These are phyloP conservation scores for Aspergillus japonicus DNA, from an alignment of 2,329 filamentous ascomycete species.

Conservation along the genomic window DNA sequence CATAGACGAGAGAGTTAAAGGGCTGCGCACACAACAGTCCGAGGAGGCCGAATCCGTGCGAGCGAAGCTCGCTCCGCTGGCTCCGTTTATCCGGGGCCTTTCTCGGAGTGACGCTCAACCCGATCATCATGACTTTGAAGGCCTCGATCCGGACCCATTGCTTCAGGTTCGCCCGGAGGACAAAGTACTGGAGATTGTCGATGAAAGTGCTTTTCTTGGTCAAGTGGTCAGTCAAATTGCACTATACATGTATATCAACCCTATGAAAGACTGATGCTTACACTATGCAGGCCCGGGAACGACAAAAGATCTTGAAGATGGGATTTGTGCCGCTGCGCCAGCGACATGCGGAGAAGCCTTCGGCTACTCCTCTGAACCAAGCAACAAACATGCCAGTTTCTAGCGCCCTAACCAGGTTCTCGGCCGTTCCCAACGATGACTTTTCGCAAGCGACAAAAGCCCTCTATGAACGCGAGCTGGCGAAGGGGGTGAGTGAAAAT, in stretches of 20 bases:
- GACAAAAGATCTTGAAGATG: conserved; percentile 61
- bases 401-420: conserved; percentile 66
- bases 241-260: not conserved
- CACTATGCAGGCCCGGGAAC: conserved; percentile 49
- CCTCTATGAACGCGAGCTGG: conserved; percentile 88
- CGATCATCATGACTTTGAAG: conserved; percentile 40
- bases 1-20: conserved; percentile 65
- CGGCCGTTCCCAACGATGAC: conserved; percentile 68
- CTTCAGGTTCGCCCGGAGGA: conserved; percentile 65
- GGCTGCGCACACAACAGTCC: conserved; percentile 65
- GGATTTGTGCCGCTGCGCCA: conserved; percentile 66
- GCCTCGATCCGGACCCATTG: conserved; percentile 64
- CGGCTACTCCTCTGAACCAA: conserved; percentile 32
- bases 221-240: conserved; percentile 47
- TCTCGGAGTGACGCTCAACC: conserved; percentile 4
- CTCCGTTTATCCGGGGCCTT: conserved; percentile 36
- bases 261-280: conserved; percentile 13
- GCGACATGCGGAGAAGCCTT: conserved; percentile 36
- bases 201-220: conserved; percentile 59
- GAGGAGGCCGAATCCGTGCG: conserved; percentile 62
- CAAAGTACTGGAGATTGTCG: conserved; percentile 57
- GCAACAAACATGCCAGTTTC: conserved; percentile 47
- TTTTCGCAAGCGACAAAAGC: conserved; percentile 85
- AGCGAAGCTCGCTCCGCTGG: conserved; percentile 53
- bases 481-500: conserved; percentile 84